These are phyloP conservation scores for Ceratocystis alfenasii DNA, from an alignment of 2,329 filamentous ascomycete genomes.

Conservation along the genomic window DNA sequence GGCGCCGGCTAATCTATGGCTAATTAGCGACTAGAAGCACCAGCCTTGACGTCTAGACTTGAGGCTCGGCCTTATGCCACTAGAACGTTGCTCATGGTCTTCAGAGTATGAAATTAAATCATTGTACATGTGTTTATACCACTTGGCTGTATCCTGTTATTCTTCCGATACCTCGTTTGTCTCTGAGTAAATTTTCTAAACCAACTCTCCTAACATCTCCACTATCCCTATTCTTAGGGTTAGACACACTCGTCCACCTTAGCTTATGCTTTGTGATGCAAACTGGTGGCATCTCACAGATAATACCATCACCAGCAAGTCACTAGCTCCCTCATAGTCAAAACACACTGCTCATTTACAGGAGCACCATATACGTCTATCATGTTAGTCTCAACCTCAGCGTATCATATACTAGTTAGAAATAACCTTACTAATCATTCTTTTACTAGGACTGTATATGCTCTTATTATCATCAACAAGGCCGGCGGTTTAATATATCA, in stretches of 20 bases:
- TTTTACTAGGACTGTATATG: constrained; percentile 68
- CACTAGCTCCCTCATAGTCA: not conserved
- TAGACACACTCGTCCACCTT: not conserved
- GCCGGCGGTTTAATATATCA: constrained; percentile 94
- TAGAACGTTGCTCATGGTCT: not conserved
- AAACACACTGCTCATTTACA: not conserved
- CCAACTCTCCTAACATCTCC: not conserved
- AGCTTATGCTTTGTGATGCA: not conserved
- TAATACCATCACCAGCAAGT: not conserved
- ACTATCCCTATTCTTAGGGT: not conserved
- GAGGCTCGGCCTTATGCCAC: not conserved
- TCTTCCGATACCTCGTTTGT: not conserved
- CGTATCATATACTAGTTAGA: not conserved
- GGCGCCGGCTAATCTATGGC: constrained; percentile 20
- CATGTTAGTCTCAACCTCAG: not conserved
- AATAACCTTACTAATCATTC: not conserved
- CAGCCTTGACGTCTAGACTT: not conserved
- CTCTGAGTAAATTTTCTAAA: not conserved
- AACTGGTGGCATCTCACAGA: not conserved
- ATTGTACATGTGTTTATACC: not conserved
- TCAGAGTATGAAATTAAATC: not conserved
- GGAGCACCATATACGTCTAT: not conserved
- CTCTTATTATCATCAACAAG: constrained; percentile 97
- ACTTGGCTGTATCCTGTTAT: not conserved
- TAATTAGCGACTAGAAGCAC: not conserved